Evolutionary conservation across 768 basidiomycete genomes (phyloP), one percentile per base, ranked within the genome.

Genomic region (Mycena capillaripes): DNA sequence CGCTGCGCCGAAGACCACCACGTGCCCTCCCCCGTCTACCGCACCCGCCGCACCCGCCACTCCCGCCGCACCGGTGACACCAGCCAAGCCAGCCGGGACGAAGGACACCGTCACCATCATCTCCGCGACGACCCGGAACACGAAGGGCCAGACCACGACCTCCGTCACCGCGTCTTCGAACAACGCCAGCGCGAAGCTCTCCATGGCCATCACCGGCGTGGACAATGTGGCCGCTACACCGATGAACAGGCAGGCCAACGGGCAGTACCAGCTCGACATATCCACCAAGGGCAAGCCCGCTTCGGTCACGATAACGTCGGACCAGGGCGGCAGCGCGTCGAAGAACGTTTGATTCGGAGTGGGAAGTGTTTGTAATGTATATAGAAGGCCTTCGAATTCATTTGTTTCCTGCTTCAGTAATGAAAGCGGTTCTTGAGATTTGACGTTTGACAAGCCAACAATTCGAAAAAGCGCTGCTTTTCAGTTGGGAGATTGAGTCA

Each of bases 241-340:
- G 5, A 77, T 77, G 76, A 67, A 70, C 14, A 38, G 58, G 16
- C 66, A 65, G 7, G 75, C 69, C 8, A 48, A 52, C 34, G 71
- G 71, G 11, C 27, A 73, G 27, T 77, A 60, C 30, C 52, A 62
- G 36, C 57, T 66, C 3, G 30, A 64, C 9, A 69, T 77, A 11
- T 48, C 36, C 17, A 75, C 76, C n/a, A 76, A 58, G 30, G 71
- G 73, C 6, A 73, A 75, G n/a, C 76, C 76, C 17, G 34, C 59
- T 10, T 48, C 59, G 7, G 76, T 77, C 25, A 77, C 70, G 5
- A 68, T 77, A 3, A 72, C 75, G 0, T 77, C 76, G 21, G 76
- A 64, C 56, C 27, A 55, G 19, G 71, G 71, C n/a, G 76, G 63
- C 4, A 44, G 16, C 11, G 3, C 38, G 38, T 10, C 16, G 38